These are phyloP conservation scores for Nemania bipapillata DNA, from an alignment of 2,329 filamentous ascomycete species.

Conservation along the genomic window DNA sequence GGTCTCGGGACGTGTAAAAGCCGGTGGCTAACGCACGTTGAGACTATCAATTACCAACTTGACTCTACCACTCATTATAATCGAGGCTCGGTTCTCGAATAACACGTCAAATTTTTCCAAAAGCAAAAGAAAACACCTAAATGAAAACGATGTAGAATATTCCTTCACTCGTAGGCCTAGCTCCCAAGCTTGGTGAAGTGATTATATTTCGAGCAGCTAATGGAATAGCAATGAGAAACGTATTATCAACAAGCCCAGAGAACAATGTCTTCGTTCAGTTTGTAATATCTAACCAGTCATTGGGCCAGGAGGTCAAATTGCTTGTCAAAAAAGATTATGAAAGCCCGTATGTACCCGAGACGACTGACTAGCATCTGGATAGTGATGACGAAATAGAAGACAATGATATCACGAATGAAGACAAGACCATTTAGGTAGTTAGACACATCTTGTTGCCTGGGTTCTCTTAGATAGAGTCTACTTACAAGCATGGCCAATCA, in stretches of 20 bases:
- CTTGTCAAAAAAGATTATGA: neutral
- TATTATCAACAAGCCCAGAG: too few species aligned
- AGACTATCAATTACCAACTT: neutral
- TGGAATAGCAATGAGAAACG: too few species aligned
- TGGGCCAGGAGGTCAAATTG: too few species aligned
- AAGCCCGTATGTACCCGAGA: neutral
- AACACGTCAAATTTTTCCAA: neutral
- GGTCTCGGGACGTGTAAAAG: slow-evolving; percentile 17
- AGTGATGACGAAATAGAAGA: slow-evolving; percentile 2
- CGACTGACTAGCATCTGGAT: neutral
- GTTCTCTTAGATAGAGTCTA: neutral
- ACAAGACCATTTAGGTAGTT: neutral
- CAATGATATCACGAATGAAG: neutral
- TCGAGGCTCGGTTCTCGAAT: neutral
- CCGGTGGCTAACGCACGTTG: slow-evolving; percentile 18
- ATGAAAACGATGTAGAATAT: too few species aligned
- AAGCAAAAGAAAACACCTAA: neutral
- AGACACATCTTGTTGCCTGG: slow-evolving; percentile 7
- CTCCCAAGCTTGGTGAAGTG: too few species aligned
- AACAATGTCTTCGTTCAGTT: neutral
- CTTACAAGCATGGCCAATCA: slow-evolving; percentile 16
- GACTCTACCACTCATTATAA: neutral
- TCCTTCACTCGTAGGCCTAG: too few species aligned
- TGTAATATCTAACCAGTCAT: neutral
- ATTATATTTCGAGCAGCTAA: neutral